Evolutionary conservation across 768 basidiomycete genomes (phyloP), one percentile per base, ranked within the genome.

Genomic region (Leccinum subtestaceum): DNA sequence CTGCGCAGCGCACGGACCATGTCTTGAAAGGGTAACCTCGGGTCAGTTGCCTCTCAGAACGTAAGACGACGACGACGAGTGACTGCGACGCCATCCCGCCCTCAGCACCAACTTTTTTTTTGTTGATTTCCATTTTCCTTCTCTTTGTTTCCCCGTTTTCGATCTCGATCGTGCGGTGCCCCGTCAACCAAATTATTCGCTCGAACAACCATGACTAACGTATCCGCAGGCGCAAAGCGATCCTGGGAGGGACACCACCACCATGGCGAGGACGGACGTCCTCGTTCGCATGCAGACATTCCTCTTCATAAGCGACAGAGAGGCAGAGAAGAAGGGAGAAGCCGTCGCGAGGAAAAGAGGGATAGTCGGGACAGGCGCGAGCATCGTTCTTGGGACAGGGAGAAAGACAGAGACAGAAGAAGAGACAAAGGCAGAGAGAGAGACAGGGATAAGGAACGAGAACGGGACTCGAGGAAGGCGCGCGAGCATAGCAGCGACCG

Each of bases 211-310:
- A 81, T 91, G 88, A 85, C 89, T 91, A 89, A 92, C 83, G 75
- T 84, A 72, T 78, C 86, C 80, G 81, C 89, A 91, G 89, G 89
- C 80, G 79, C 81, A 73, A 91, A 91, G 86, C 88, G 89, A 74
- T 76, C 86, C 63, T 84, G 84, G 85, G 88, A 89, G 68, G 86
- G 81, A 78, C 69, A 75, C 57, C 68, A 74, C 58, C 40, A 19
- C 43, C 68, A 67, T 67, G 79, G 64, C 64, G 74, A 76, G 56
- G 74, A 77, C 38, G 67, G 58, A 32, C 67, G 49, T 12, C n/a
- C 51, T 2, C 64, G 59, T 29, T 63, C 66, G 19, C 51, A 62
- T 50, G 34, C 51, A 13, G 53, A 59, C 34, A 6, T 56, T 45
- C 51, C 21, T 21, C 23, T 62, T 19, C 65, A 81, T 67, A 89